These are phyloP conservation scores for Nepenthes alata DNA, from an alignment of 179 eudicot species.

Conservation along the genomic window DNA sequence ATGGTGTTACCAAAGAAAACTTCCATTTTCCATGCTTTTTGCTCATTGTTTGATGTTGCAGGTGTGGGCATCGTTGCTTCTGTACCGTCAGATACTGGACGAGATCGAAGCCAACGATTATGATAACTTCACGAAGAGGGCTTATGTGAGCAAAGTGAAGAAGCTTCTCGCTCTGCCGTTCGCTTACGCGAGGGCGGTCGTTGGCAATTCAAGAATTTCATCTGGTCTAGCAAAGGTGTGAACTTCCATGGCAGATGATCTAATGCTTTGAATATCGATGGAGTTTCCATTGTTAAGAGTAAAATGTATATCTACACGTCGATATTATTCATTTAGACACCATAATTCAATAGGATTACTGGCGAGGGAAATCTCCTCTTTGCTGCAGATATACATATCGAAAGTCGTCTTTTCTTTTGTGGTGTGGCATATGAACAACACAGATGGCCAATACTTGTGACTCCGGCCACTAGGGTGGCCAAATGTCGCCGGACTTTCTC, in stretches of 20 bases:
- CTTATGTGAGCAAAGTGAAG: conserved; percentile 72
- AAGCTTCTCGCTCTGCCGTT: conserved; percentile 66
- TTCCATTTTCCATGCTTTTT: neutral
- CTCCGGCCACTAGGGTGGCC: too few relatives aligned
- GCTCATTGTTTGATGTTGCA: conserved; percentile 17
- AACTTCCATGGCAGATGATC: neutral
- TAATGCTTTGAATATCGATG: neutral
- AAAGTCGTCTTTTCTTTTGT: too few relatives aligned
- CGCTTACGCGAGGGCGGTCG: conserved; percentile 59
- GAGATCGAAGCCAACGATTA: conserved; percentile 85
- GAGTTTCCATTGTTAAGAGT: neutral
- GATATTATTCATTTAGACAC: neutral
- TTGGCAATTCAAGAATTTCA: conserved; percentile 34
- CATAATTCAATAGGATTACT: neutral
- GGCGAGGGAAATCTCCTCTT: too few relatives aligned
- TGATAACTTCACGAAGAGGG: conserved; percentile 75
- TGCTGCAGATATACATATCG: too few relatives aligned
- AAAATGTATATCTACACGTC: neutral
- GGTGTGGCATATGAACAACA: too few relatives aligned
- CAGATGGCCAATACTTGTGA: too few relatives aligned
- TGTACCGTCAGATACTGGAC: conserved; percentile 69
- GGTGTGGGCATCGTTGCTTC: conserved; percentile 76
- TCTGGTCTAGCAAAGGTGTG: conserved; percentile 29
- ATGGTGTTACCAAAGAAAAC: too few relatives aligned
- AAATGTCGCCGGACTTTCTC: too few relatives aligned